Percentiles rank a stretch among this genome's conserved stretches.
phyloP scores from a whole-genome alignment of 2,329 filamentous ascomycete genomes.

The Onygena corvina region DNA sequence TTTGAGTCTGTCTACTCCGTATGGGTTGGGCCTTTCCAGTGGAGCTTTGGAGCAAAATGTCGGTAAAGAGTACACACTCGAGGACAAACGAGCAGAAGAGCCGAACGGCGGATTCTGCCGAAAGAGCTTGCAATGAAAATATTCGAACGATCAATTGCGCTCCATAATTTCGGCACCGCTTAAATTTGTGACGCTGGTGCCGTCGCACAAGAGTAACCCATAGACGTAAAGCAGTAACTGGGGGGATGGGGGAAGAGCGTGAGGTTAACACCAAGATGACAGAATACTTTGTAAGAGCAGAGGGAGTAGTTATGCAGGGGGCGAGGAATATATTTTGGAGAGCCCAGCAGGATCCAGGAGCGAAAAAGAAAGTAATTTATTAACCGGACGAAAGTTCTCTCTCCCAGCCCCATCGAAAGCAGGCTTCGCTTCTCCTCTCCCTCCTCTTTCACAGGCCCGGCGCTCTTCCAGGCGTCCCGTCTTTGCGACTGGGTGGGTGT shows the following conservation, averaged over 20 bases:
- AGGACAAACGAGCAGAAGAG: neutral
- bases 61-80: neutral
- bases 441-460: neutral
- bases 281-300: conserved; percentile 1
- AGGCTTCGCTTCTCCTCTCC: neutral
- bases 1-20: neutral
- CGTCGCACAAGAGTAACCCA: conserved; percentile 2
- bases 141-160: conserved; percentile 1
- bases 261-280: neutral
- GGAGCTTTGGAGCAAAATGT: neutral
- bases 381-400: neutral
- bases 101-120: neutral
- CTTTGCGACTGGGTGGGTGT: neutral
- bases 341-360: neutral
- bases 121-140: neutral
- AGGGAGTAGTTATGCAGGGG: conserved; percentile 4
- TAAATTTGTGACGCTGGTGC: conserved; percentile 1
- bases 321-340: neutral
- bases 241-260: neutral
- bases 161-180: neutral
- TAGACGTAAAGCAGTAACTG: neutral
- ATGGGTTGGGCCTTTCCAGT: too few relatives aligned
- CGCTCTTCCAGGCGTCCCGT: neutral
- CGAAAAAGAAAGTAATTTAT: conserved; percentile 7
- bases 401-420: neutral